phyloP scores from a whole-genome alignment of 805 yeast genomes.

The Cyberlindnera mycetangii region DNA sequence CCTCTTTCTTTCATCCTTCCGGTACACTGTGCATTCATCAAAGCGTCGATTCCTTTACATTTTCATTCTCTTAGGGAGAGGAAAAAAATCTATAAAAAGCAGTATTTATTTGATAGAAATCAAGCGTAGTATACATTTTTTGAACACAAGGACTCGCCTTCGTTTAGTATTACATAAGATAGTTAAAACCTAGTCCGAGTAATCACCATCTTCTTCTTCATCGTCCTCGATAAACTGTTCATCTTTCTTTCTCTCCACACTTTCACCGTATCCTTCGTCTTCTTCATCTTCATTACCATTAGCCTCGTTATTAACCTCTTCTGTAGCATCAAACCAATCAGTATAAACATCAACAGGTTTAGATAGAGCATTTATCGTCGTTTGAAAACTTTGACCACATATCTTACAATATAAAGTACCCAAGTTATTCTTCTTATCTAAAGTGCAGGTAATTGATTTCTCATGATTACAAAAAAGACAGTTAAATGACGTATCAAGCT shows the following conservation, averaged over 20 bases:
- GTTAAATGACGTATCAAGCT: slow-evolving; percentile 76
- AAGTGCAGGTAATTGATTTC: slow-evolving; percentile 78
- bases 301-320: slow-evolving; percentile 47
- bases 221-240: slow-evolving; percentile 25
- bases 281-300: slow-evolving; percentile 34
- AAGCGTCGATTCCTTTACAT: not conserved
- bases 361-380: slow-evolving; percentile 69
- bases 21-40: not conserved
- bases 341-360: slow-evolving; percentile 95
- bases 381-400: slow-evolving; percentile 91
- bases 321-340: slow-evolving; percentile 98
- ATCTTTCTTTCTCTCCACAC: slow-evolving; percentile 15
- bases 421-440: slow-evolving; percentile 82
- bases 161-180: no score
- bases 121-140: slow-evolving; percentile 8
- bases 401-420: slow-evolving; percentile 88
- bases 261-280: slow-evolving; percentile 14
- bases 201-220: slow-evolving; percentile 28
- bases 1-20: not conserved
- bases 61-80: not conserved
- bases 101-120: slow-evolving; percentile 2
- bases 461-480: slow-evolving; percentile 97
- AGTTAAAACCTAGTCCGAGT: slow-evolving; percentile 16
- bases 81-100: not conserved
- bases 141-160: no score